A percentile compares a stretch with the other conserved stretches of the same genome.
phyloP scores from a whole-genome alignment of 2,329 filamentous ascomycete species.

The Aureobasidium sp. region DNA sequence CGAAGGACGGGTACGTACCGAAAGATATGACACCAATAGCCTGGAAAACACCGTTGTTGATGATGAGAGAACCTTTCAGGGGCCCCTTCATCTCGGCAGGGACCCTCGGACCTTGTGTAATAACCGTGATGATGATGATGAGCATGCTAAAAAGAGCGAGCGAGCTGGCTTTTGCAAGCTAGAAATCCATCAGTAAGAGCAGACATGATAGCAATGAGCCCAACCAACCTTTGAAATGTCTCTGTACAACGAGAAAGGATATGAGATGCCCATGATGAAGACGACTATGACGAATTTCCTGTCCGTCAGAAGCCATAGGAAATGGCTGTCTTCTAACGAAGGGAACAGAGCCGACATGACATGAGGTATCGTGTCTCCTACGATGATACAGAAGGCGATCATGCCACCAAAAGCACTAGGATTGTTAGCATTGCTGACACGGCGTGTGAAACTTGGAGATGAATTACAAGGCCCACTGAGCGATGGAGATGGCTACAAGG shows the following conservation, averaged over 20 bases:
- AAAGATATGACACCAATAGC: conserved; percentile 98
- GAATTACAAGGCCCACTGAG: conserved; percentile 82
- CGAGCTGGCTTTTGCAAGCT: conserved; percentile 94
- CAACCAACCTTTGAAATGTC: conserved; percentile 84
- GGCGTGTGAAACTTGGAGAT: background rate
- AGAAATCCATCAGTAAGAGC: conserved; percentile 1
- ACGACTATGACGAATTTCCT: conserved; percentile 80
- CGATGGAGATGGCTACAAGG: conserved; percentile 79
- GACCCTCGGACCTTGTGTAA: conserved; percentile 73
- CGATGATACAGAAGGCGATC: conserved; percentile 96
- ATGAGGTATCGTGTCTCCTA: conserved; percentile 92
- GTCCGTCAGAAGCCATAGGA: conserved; percentile 76
- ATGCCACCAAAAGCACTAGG: conserved; percentile 84
- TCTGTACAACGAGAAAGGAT: conserved; percentile 84
- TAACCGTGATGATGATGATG: conserved; percentile 79
- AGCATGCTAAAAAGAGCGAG: conserved; percentile 89
- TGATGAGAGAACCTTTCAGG: conserved; percentile 62
- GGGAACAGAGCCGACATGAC: conserved; percentile 81
- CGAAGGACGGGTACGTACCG: conserved; percentile 47
- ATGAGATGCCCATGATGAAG: conserved; percentile 79
- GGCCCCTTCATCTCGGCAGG: conserved; percentile 65
- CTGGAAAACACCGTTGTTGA: conserved; percentile 86
- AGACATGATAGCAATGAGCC: background rate
- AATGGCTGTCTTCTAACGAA: conserved; percentile 60
- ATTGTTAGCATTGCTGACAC: background rate